phyloP scores from a whole-genome alignment of 2,329 filamentous ascomycete species.

The Hymenoscyphus fraxineus region DNA sequence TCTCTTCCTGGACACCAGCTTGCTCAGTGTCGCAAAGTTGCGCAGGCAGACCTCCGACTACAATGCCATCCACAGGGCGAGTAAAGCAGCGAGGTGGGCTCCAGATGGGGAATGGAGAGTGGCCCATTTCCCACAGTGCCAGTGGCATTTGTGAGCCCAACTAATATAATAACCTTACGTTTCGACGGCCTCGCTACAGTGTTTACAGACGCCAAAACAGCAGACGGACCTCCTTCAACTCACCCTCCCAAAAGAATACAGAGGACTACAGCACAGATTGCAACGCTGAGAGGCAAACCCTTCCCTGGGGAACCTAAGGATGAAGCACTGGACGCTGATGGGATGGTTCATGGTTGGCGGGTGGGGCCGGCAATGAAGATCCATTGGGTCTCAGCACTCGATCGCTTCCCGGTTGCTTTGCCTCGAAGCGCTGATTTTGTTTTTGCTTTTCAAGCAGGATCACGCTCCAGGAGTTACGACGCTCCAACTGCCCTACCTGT shows the following conservation, averaged over 20 bases:
- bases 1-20: constrained; percentile 2
- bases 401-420: neutral
- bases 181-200: neutral
- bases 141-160: neutral
- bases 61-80: neutral
- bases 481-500: no score
- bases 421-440: no score
- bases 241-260: neutral
- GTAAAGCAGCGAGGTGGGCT: constrained; percentile 25
- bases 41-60: neutral
- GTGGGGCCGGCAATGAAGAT: neutral
- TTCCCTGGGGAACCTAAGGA: neutral
- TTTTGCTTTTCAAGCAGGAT: no score
- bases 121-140: neutral
- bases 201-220: neutral
- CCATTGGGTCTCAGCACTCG: neutral
- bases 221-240: neutral
- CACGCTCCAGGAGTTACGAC: no score
- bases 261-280: neutral
- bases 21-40: constrained; percentile 13
- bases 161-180: neutral
- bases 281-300: neutral
- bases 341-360: neutral
- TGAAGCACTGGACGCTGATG: neutral
- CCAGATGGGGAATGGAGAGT: constrained; percentile 1